Evolutionary conservation across 768 basidiomycete genomes (phyloP).

Genomic region (Cubamyces sp.): DNA sequence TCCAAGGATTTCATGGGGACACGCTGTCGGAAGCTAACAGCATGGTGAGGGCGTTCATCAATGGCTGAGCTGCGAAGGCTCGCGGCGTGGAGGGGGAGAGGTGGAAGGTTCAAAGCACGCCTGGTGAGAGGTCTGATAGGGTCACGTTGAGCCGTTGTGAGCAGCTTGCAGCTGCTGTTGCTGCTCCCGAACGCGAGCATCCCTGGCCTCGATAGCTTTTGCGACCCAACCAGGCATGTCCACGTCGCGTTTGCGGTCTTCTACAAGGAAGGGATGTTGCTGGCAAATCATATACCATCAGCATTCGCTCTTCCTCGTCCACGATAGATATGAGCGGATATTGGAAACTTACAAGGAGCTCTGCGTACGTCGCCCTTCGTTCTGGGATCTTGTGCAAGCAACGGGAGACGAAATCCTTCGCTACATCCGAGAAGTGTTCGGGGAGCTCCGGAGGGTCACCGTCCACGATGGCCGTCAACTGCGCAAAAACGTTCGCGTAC

Average conservation of each 20-base stretch:
- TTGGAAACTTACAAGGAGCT: constrained; percentile 64
- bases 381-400: constrained; percentile 86
- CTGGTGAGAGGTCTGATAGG: neutral
- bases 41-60: no score
- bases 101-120: neutral
- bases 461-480: constrained; percentile 94
- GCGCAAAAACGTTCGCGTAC: constrained; percentile 96
- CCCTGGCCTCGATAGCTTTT: constrained; percentile 43
- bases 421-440: constrained; percentile 64
- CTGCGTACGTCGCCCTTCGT: constrained; percentile 78
- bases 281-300: constrained; percentile 29
- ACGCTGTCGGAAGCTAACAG: neutral
- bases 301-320: neutral
- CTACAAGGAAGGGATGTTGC: constrained; percentile 80
- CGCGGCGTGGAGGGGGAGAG: neutral
- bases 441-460: constrained; percentile 91
- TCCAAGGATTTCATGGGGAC: neutral
- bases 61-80: no score
- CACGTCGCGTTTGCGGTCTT: constrained; percentile 62
- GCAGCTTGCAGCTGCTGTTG: constrained; percentile 22
- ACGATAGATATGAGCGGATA: neutral
- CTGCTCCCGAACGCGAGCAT: constrained; percentile 28
- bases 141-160: constrained; percentile 6
- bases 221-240: constrained; percentile 89
- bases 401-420: constrained; percentile 79